Conservation (phyloP, 2,329 filamentous ascomycete species). For the Kalmusia sp. region DNA sequence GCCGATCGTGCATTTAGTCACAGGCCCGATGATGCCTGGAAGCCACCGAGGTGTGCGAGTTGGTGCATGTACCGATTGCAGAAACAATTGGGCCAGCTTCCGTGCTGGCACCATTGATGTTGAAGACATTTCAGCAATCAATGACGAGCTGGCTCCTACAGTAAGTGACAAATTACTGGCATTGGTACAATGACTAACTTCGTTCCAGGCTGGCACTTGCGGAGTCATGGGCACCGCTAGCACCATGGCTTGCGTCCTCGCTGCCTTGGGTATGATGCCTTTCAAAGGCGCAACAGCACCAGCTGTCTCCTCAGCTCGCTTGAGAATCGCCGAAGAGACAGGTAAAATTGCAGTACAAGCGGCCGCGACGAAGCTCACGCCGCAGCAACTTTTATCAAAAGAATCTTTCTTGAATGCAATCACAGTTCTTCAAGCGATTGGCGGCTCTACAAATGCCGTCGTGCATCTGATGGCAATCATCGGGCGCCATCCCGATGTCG, state of each 20-base stretch:
- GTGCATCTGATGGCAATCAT: conserved; percentile 55
- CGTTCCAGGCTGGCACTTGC: conserved; percentile 56
- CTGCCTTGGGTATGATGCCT: conserved; percentile 61
- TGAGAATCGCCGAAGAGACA: conserved; percentile 63
- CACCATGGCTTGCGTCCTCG: conserved; percentile 63
- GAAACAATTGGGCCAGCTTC: conserved; percentile 75
- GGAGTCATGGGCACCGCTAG: conserved; percentile 66
- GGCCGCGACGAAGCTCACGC: conserved; percentile 47
- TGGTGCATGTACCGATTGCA: conserved; percentile 77
- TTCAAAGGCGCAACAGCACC: conserved; percentile 60
- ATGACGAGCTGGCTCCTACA: conserved; percentile 76
- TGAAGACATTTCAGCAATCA: conserved; percentile 73
- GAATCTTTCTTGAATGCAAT: conserved; percentile 59
- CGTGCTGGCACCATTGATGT: conserved; percentile 71
- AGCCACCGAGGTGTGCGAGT: conserved; percentile 69
- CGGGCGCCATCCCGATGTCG: conserved; percentile 61
- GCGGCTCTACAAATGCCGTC: conserved; percentile 53
- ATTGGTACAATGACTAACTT: not conserved
- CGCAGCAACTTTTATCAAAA: conserved; percentile 53
- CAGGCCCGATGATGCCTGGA: conserved; percentile 78
- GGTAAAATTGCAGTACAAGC: conserved; percentile 57
- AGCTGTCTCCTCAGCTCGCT: conserved; percentile 59
- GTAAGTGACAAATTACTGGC: conserved; percentile 47
- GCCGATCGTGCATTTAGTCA: conserved; percentile 71
- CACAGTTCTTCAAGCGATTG: conserved; percentile 53